These are phyloP conservation scores for Hyaloscypha finlandica DNA, from an alignment of 495 filamentous ascomycete species.

Conservation along the genomic window DNA sequence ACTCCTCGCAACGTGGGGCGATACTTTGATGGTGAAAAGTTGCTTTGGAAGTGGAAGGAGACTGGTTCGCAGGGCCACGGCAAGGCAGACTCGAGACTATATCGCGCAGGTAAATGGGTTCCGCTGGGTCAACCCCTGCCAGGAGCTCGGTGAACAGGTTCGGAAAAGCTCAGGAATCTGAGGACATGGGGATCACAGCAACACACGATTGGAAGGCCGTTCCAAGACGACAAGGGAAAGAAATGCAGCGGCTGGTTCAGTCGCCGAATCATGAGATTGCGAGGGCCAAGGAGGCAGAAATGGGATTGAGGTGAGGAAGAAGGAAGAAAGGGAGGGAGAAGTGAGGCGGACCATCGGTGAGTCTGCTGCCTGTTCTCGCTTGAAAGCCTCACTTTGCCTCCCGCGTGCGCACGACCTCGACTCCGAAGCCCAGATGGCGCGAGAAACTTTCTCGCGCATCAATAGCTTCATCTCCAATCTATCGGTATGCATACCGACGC, in stretches of 20 bases:
- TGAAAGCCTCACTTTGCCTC: background rate
- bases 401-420: background rate
- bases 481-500: background rate
- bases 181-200: constrained; percentile 1
- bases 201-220: constrained; percentile 2
- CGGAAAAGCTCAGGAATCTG: constrained; percentile 9
- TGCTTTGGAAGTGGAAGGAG: background rate
- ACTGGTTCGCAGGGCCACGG: constrained; percentile 18
- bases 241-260: constrained; percentile 15
- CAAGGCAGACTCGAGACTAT: constrained; percentile 19
- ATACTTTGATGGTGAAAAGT: constrained; percentile 10
- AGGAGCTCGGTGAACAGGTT: constrained; percentile 7
- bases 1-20: constrained; percentile 16
- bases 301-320: constrained; percentile 22
- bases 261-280: constrained; percentile 15
- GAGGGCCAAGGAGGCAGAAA: background rate
- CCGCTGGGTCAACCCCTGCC: background rate
- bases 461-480: background rate
- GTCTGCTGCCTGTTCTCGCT: background rate
- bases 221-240: constrained; percentile 2
- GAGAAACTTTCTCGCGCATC: background rate
- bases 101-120: background rate
- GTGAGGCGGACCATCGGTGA: constrained; percentile 33
- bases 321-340: constrained; percentile 21
- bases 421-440: background rate